Evolutionary conservation across 2,329 filamentous ascomycete genomes (phyloP), one percentile per base, ranked within the genome.

Genomic region (Penicillium sp.): DNA sequence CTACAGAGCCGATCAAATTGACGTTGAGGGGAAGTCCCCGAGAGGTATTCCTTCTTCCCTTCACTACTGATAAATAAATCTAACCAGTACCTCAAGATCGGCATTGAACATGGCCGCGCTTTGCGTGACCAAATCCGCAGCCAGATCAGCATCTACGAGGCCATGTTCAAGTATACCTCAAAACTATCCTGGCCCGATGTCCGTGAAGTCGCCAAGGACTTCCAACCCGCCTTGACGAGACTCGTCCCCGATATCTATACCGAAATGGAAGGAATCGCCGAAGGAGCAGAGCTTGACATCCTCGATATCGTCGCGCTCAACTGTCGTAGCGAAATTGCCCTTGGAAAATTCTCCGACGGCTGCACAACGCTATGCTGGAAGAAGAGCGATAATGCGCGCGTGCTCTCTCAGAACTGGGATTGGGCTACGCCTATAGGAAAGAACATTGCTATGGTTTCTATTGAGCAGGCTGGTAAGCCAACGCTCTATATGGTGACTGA

Each of bases 351-450:
- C 59, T 80, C 73, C 44, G 84, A 87, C 65, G 84, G 84, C 10
- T 87, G 84, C 62, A 85, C 84, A 3, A 77, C 81, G 19, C 65
- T 86, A 10, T 76, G 77, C 9, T 85, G 82, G 82, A 75, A 76
- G 49, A 81, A 76, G 3, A 60, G 56, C 3, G 65, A 68, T 1
- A 57, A 61, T 7, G 65, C 73, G 21, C 60, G 66, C 26, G 79
- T 78, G 54, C 66, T 85, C 10, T 80, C 76, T 8, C 83, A 85
- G 71, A 86, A 85, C 51, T 86, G 83, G 83, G 82, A 85, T 60
- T 88, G 86, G 84, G 78, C 79, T 65, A 66, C 67, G 0, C 74
- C 67, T 14, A 82, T 87, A 56, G 77, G 79, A 54, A 65, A 73
- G 45, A 84, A 85, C 63, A 68, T 85, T 8, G 74, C 84, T n/a